Evolutionary conservation across 306 rosid genomes (phyloP), one percentile per base, ranked within the genome.

Genomic region (Acacia confusa): DNA sequence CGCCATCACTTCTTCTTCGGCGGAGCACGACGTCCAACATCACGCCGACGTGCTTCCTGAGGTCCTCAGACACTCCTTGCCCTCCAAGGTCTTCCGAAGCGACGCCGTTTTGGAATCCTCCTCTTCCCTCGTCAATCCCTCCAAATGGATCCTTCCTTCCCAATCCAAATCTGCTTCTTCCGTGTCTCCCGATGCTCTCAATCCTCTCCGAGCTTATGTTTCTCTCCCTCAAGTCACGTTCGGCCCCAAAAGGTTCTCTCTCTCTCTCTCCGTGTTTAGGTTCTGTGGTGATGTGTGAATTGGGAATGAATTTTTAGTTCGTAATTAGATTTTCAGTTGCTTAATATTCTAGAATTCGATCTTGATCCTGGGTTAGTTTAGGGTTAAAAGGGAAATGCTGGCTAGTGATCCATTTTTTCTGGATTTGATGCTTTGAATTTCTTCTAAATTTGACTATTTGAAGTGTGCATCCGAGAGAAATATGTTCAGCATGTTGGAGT

Each of bases 211-310:
- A 75, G 94, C 86, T 84, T 93, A 85, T 73, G 9, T 95, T 45
- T 85, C 95, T 50, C 75, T 95, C 16, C 99, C 99, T 32, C 99
- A 87, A 84, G 97, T 92, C 88, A 87, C 97, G 10, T 89, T 95
- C 75, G 98, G 97, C 85, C 92, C 98, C 74, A 93, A 80, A 93
- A 95, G 99, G 99, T 95, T 61, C 12, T 2, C 30, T 70, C 52
- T 65, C 5, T 10, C 19, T 55, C 24, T 76, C 45, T 25, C 6
- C 14, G 1, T 45, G 44, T 30, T 12, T 65, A 34, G 20, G 19
- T 72, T 7, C 9, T 63, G 9, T 6, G 9, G 58, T 19, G 58
- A 10, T 5, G 6, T 52, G 36, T 61, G 79, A 34, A 67, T 67
- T 36, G 45, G 28, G 13, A n/a, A 16, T 3, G 2, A 7, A 17